Evolutionary conservation across 352 stramenopile genomes (phyloP), one percentile per base, ranked within the genome.

Genomic region (Phytopythium aichiense): DNA sequence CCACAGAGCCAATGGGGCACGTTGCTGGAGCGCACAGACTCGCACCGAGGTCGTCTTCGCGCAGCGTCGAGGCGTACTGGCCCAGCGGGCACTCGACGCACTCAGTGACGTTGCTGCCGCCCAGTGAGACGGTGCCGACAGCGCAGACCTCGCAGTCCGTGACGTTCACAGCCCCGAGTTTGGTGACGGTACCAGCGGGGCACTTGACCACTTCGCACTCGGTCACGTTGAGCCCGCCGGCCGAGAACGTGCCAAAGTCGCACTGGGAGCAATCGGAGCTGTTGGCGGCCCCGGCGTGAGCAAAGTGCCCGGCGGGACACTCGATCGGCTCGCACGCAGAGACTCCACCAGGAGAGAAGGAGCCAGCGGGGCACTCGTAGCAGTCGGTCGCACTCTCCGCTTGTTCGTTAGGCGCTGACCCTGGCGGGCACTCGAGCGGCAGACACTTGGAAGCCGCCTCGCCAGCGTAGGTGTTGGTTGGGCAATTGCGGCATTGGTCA

Each of bases 331-430:
- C 40, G 30, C 75, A 84, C 7, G 49, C 22, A 4, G 63, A 62
- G 12, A 58, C 30, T 30, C 69, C 69, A 4, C 75, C 75, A 4
- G 63, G 43, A 5, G 67, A 77, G 64, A 64, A 84, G n/a, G 31
- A 65, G 25, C 75, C 75, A 3, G 76, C 55, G 0, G 69, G 56
- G 51, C 75, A 84, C 4, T 63, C 53, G 23, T 48, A 52, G 63
- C 75, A 84, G 63, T 84, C 75, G 16, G 72, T 79, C 13, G 65
- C 70, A 60, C 66, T 76, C 28, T 66, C 58, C 1, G 72, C 72
- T 7, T 61, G 63, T 18, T 63, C 58, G 20, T 68, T 67, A 5
- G 75, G 69, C 53, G 67, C 48, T 6, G 49, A 68, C n/a, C 75
- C 75, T 0, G 60, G 33, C 2, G 68, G 60, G 20, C 75, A 84